Evolutionary conservation across 768 basidiomycete species (phyloP).

Genomic region (Brasilioporus rufonigricans): DNA sequence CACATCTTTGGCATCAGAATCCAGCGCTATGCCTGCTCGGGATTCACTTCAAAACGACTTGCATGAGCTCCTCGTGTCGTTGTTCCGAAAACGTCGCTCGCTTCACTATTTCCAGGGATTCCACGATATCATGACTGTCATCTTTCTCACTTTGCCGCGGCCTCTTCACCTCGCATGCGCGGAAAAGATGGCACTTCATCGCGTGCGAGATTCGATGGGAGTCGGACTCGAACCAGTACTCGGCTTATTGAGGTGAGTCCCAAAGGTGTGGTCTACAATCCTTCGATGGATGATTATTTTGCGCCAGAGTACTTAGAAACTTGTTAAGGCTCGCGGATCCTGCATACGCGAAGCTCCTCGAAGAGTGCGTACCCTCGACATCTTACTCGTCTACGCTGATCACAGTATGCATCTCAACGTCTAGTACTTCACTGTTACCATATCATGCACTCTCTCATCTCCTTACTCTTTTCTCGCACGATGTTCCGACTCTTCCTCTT

Average conservation of each 20-base stretch:
- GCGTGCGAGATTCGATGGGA: slow-evolving; percentile 86
- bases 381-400: background rate
- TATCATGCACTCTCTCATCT: slow-evolving; percentile 90
- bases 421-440: slow-evolving; percentile 73
- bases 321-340: slow-evolving; percentile 72
- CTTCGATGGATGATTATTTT: background rate
- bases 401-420: background rate
- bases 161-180: slow-evolving; percentile 57
- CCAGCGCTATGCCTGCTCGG: slow-evolving; percentile 22
- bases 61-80: slow-evolving; percentile 65
- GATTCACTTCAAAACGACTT: slow-evolving; percentile 64
- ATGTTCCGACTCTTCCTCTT: slow-evolving; percentile 83
- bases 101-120: slow-evolving; percentile 91
- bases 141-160: slow-evolving; percentile 70
- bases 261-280: background rate
- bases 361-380: slow-evolving; percentile 45
- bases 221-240: slow-evolving; percentile 79
- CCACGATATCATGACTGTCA: slow-evolving; percentile 87
- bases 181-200: slow-evolving; percentile 32
- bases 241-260: slow-evolving; percentile 64
- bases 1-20: slow-evolving; percentile 15
- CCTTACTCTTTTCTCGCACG: slow-evolving; percentile 89
- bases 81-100: slow-evolving; percentile 70
- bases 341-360: slow-evolving; percentile 62
- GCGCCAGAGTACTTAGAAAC: slow-evolving; percentile 65